Percentiles rank a stretch among this genome's conserved stretches.
Conservation (phyloP, 2,329 filamentous ascomycete species). For the Aspergillus sp. region DNA sequence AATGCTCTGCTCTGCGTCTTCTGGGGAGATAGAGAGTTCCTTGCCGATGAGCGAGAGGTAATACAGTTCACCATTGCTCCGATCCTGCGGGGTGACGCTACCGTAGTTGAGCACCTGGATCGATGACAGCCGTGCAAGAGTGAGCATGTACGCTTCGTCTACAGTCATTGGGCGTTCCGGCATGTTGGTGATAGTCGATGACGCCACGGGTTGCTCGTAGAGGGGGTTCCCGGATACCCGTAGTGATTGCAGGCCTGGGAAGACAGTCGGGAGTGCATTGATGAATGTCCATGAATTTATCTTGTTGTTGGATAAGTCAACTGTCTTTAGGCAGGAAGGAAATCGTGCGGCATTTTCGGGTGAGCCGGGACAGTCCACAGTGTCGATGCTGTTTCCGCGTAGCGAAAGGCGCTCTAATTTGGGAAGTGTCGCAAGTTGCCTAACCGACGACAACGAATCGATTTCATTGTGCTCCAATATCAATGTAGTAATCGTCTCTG, state of each 20-base stretch:
- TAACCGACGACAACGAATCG: conserved; percentile 30
- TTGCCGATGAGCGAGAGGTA: conserved; percentile 78
- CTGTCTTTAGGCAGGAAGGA: conserved; percentile 48
- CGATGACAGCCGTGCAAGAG: conserved; percentile 62
- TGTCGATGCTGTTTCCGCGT: conserved; percentile 65
- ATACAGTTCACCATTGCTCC: conserved; percentile 83
- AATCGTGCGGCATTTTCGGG: conserved; percentile 42
- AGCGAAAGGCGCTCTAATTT: conserved; percentile 48
- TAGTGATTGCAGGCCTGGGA: conserved; percentile 66
- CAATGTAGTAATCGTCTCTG: conserved; percentile 36
- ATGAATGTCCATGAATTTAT: conserved; percentile 65
- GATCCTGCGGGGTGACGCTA: conserved; percentile 61
- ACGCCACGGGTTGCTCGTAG: conserved; percentile 47
- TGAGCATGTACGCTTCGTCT: conserved; percentile 85
- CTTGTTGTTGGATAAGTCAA: conserved; percentile 67
- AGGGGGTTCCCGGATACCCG: conserved; percentile 82
- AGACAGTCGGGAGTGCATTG: conserved; percentile 56
- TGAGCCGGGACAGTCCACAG: conserved; percentile 29
- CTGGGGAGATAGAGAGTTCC: conserved; percentile 49
- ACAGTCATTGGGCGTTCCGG: conserved; percentile 39
- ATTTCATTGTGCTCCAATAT: conserved; percentile 44
- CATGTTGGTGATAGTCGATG: conserved; percentile 32
- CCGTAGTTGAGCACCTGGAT: conserved; percentile 56
- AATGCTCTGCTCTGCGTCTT: conserved; percentile 45
- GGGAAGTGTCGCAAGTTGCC: conserved; percentile 46